phyloP scores from a whole-genome alignment of 176 grass and related monocot species.

The Areca catechu region DNA sequence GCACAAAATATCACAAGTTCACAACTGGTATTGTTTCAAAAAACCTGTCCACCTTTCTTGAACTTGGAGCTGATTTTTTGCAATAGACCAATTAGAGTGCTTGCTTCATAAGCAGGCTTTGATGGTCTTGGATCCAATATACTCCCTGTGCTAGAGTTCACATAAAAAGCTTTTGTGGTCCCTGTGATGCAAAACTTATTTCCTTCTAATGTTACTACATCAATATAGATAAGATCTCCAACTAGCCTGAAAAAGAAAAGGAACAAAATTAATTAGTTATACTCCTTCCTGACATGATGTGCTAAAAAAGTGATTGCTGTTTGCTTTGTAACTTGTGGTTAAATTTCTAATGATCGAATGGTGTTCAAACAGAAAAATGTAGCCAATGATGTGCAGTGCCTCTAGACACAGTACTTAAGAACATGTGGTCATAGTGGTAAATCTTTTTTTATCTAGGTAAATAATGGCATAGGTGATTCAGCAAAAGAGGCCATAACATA shows the following conservation, averaged over 20 bases:
- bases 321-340: too few relatives aligned
- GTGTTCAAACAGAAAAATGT: too few relatives aligned
- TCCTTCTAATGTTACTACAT: constrained; percentile 78
- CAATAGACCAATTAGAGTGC: constrained; percentile 64
- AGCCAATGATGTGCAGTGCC: too few relatives aligned
- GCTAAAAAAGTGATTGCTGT: too few relatives aligned
- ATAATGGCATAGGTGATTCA: too few relatives aligned
- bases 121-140: constrained; percentile 69
- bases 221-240: constrained; percentile 95
- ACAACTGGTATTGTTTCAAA: not conserved
- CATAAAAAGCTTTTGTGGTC: constrained; percentile 79
- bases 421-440: too few relatives aligned
- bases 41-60: constrained; percentile 68
- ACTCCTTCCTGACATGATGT: too few relatives aligned
- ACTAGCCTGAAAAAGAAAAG: constrained; percentile 42
- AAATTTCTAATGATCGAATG: too few relatives aligned
- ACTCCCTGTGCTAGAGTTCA: constrained; percentile 59
- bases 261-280: too few relatives aligned
- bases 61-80: constrained; percentile 89
- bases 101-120: constrained; percentile 69
- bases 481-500: too few relatives aligned
- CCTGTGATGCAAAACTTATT: constrained; percentile 85
- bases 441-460: too few relatives aligned
- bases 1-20: not conserved
- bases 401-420: too few relatives aligned